phyloP scores from a whole-genome alignment of 495 filamentous ascomycete species.

The Neurospora sp. region DNA sequence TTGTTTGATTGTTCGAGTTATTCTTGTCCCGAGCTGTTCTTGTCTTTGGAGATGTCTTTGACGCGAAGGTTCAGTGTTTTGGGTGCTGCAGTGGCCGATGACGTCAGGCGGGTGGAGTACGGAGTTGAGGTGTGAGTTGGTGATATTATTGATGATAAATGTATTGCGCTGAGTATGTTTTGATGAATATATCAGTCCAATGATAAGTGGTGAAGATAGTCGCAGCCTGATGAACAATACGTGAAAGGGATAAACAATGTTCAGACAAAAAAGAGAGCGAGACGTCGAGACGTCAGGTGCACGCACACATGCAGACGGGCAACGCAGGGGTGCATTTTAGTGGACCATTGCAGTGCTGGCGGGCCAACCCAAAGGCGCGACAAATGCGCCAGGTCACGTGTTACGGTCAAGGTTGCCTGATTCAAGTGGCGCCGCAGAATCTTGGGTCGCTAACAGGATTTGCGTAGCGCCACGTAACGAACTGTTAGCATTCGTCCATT shows the following conservation, averaged over 20 bases:
- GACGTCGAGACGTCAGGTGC: background rate
- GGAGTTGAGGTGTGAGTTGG: background rate
- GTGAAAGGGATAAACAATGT: background rate
- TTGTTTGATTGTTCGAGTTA: background rate
- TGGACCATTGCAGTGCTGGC: slow-evolving; percentile 10
- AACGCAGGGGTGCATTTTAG: background rate
- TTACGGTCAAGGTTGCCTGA: background rate
- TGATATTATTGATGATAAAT: background rate
- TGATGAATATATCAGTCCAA: background rate
- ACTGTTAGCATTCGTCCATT: background rate
- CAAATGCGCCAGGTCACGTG: slow-evolving; percentile 19
- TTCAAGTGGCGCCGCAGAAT: background rate
- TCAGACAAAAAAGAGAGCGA: background rate
- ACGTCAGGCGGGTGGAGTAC: slow-evolving; percentile 9
- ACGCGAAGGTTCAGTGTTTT: background rate
- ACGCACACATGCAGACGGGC: background rate
- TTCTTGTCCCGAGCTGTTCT: background rate
- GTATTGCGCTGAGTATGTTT: background rate
- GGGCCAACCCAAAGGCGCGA: slow-evolving; percentile 20
- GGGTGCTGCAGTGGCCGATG: slow-evolving; percentile 1
- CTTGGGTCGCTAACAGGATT: background rate
- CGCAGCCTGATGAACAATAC: background rate
- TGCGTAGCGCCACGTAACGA: background rate
- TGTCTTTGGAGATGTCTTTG: background rate
- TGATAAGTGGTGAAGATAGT: background rate